A percentile compares a stretch with the other conserved stretches of the same genome.
phyloP scores from a whole-genome alignment of 2,329 filamentous ascomycete species.

The Dendryphion nanum region DNA sequence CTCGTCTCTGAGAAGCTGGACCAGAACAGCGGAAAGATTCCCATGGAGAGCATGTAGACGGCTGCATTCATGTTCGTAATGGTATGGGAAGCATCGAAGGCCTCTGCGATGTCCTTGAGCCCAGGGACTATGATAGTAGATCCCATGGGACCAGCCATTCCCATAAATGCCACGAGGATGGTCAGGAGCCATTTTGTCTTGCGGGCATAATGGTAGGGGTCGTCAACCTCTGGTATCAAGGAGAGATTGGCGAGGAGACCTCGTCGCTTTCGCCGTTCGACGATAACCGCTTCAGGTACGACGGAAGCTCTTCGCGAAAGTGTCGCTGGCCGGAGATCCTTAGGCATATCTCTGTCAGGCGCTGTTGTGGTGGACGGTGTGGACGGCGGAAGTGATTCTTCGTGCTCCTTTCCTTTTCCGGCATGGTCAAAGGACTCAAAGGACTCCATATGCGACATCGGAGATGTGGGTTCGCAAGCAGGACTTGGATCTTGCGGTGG shows the following conservation, averaged over 20 bases:
- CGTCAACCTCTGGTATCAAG: slow-evolving; percentile 74
- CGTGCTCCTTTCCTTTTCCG: slow-evolving; percentile 11
- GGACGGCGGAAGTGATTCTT: slow-evolving; percentile 19
- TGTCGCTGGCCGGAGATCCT: slow-evolving; percentile 19
- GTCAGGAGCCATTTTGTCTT: slow-evolving; percentile 85
- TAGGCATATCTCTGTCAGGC: slow-evolving; percentile 9
- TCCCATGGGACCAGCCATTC: slow-evolving; percentile 76
- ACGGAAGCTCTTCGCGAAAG: slow-evolving; percentile 31
- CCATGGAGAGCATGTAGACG: slow-evolving; percentile 43
- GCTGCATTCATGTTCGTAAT: slow-evolving; percentile 42
- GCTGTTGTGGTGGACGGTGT: slow-evolving; percentile 18
- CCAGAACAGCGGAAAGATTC: slow-evolving; percentile 44
- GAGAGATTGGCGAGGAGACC: slow-evolving; percentile 71
- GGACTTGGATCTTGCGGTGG: no score
- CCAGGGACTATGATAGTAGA: slow-evolving; percentile 74
- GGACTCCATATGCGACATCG: not conserved
- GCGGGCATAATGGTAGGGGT: slow-evolving; percentile 70
- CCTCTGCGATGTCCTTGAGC: slow-evolving; percentile 32
- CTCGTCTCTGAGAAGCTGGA: slow-evolving; percentile 38
- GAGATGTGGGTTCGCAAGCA: not conserved
- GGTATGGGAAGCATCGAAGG: slow-evolving; percentile 29
- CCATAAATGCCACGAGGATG: slow-evolving; percentile 71
- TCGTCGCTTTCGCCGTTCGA: slow-evolving; percentile 58
- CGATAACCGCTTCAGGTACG: slow-evolving; percentile 43
- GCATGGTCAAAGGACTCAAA: slow-evolving; percentile 1